Conservation (phyloP, 202 grass and related monocot species). For the Setaria viridis region DNA sequence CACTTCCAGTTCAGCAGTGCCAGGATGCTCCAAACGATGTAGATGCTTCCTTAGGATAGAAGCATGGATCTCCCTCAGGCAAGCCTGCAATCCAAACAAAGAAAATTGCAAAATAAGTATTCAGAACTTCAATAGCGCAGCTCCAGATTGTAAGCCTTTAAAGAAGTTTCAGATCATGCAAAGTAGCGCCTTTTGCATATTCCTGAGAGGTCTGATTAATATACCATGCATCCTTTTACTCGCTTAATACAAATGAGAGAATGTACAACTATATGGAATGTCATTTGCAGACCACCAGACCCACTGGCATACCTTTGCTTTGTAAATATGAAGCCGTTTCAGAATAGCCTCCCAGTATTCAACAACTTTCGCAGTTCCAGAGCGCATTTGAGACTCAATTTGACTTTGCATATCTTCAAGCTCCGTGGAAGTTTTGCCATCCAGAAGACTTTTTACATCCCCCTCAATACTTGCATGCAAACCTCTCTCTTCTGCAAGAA, state of each 20-base stretch:
- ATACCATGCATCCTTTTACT: slow-evolving; percentile 10
- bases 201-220: not conserved
- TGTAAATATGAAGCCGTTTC: slow-evolving; percentile 96
- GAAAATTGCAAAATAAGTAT: slow-evolving; percentile 36
- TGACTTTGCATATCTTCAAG: slow-evolving; percentile 88
- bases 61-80: slow-evolving; percentile 90
- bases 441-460: slow-evolving; percentile 89
- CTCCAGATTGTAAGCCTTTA: slow-evolving; percentile 28
- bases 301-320: slow-evolving; percentile 79
- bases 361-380: slow-evolving; percentile 96
- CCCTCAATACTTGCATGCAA: slow-evolving; percentile 91
- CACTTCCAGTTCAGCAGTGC: slow-evolving; percentile 44
- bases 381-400: slow-evolving; percentile 94
- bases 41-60: slow-evolving; percentile 92
- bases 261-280: not conserved
- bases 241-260: slow-evolving; percentile 12
- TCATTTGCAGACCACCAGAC: slow-evolving; percentile 23
- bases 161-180: slow-evolving; percentile 28
- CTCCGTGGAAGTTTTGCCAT: slow-evolving; percentile 75
- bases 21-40: slow-evolving; percentile 73
- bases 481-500: slow-evolving; percentile 91
- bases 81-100: slow-evolving; percentile 64
- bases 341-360: slow-evolving; percentile 98
- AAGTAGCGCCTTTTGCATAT: not conserved
- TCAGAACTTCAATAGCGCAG: slow-evolving; percentile 13